phyloP scores from a whole-genome alignment of 2,329 filamentous ascomycete species.

The Talaromyces piceae region DNA sequence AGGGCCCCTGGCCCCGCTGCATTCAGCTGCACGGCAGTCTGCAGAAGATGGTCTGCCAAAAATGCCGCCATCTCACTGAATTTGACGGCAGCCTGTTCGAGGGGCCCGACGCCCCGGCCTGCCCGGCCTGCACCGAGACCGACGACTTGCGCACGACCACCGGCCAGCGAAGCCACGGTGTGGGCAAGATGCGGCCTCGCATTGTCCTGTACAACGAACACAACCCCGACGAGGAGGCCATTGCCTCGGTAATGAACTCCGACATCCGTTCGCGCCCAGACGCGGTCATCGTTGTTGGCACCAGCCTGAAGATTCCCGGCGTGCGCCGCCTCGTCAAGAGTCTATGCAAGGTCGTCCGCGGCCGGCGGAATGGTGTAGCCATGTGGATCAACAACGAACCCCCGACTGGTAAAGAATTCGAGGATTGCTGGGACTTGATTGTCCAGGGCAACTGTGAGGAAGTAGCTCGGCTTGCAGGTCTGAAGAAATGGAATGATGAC shows the following conservation, averaged over 20 bases:
- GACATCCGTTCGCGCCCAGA: constrained; percentile 82
- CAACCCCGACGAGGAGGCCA: constrained; percentile 93
- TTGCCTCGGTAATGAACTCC: constrained; percentile 79
- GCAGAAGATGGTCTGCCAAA: constrained; percentile 94
- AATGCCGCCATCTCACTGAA: constrained; percentile 69
- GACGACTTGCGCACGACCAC: constrained; percentile 70
- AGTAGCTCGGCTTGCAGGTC: constrained; percentile 64
- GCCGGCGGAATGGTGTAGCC: constrained; percentile 68
- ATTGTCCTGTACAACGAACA: constrained; percentile 98
- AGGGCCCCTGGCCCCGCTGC: constrained; percentile 87
- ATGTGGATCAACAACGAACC: constrained; percentile 92
- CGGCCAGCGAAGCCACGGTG: constrained; percentile 86
- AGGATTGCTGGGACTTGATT: constrained; percentile 88
- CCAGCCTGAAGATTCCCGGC: constrained; percentile 89
- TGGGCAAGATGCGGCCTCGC: constrained; percentile 79
- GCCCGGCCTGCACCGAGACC: constrained; percentile 62
- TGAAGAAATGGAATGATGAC: constrained; percentile 52
- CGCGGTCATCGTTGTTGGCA: constrained; percentile 89
- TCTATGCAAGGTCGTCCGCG: constrained; percentile 79
- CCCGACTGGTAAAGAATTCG: constrained; percentile 74
- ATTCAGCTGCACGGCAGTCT: constrained; percentile 91
- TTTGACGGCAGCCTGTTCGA: constrained; percentile 76
- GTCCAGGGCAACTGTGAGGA: constrained; percentile 83
- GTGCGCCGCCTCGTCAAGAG: constrained; percentile 84
- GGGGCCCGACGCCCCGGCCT: constrained; percentile 75